Percentiles rank a stretch among this genome's conserved stretches.
Conservation (phyloP, 1,284 basidiomycete species). For the Phylloboletellus chloephorus region DNA sequence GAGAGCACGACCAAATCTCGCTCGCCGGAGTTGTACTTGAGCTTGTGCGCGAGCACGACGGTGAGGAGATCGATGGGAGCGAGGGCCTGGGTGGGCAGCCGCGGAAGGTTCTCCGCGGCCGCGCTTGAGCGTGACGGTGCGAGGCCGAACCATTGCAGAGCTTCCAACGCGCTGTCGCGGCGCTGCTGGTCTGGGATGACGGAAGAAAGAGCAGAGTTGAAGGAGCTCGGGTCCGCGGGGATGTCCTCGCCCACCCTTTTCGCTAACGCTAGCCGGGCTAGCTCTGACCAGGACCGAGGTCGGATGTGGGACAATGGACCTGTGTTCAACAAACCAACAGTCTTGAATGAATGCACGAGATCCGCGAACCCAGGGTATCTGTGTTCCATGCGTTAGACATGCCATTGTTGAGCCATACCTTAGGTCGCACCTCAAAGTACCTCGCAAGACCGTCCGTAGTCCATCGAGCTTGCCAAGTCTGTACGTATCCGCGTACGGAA, state of each 20-base stretch:
- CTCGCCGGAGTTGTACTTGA: slow-evolving; percentile 70
- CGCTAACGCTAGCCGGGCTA: slow-evolving; percentile 38
- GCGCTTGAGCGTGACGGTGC: slow-evolving; percentile 25
- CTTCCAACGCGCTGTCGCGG: slow-evolving; percentile 39
- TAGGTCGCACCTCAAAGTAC: slow-evolving; percentile 67
- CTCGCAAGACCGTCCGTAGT: slow-evolving; percentile 72
- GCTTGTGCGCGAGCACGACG: slow-evolving; percentile 65
- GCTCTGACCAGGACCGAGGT: slow-evolving; percentile 42
- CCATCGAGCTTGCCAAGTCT: slow-evolving; percentile 47
- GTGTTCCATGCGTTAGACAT: slow-evolving; percentile 1
- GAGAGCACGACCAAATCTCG: slow-evolving; percentile 85
- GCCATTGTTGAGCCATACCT: not conserved
- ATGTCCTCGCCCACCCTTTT: slow-evolving; percentile 28
- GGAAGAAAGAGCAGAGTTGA: slow-evolving; percentile 37
- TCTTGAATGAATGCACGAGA: slow-evolving; percentile 71
- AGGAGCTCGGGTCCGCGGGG: slow-evolving; percentile 31
- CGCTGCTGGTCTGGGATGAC: slow-evolving; percentile 34
- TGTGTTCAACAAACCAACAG: slow-evolving; percentile 66
- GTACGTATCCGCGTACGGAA: slow-evolving; percentile 75
- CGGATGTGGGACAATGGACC: slow-evolving; percentile 31
- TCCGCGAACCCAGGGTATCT: slow-evolving; percentile 86
- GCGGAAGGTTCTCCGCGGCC: slow-evolving; percentile 10
- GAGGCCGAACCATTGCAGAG: slow-evolving; percentile 59
- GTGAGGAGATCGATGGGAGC: slow-evolving; percentile 81
- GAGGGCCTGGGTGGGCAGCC: slow-evolving; percentile 43